Base-by-base conservation (phyloP, 1,284 basidiomycete species). In the Ganoderma resinaceum region DNA sequence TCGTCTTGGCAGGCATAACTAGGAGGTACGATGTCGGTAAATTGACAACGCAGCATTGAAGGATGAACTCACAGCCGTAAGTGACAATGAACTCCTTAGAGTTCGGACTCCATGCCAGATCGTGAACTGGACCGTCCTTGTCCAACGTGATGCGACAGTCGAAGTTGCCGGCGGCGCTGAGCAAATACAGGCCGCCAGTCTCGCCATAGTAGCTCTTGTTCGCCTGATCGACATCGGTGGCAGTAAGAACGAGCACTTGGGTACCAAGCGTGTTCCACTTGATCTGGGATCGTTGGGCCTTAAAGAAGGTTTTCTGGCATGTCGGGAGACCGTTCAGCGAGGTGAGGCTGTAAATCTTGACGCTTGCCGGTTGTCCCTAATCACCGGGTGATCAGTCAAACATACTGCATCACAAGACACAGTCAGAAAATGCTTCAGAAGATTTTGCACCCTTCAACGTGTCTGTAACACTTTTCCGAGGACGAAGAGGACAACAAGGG, bases 181-280 rank as follows among this genome's bases (percentile, higher is more conserved):
- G 89, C 60, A 99, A 87, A 81, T 98, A 99, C 75, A 99, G 84
- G 72, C 96, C 78, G n/a, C 78, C 95, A 11, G 96, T 98, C 84
- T 99, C 97, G 69, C 97, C 98, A 74, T 99, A 99, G 82, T 99
- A 99, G 76, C 93, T 97, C 86, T 95, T 98, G 81, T 97, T 97
- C 40, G 95, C 94, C 80, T 95, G 95, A 80, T 99, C 97, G 67
- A 99, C 96, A 75, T 99, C 98, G 8, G 96, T 97, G 75, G 97
- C 95, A 0, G 97, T 97, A 58, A 98, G 82, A 72, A 99, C 88
- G 66, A 99, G 85, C 4, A 94, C 92, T 78, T 95, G 90, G 0
- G 91, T 93, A 35, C 97, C 97, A 33, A 96, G 89, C 20, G 89
- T 89, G 81, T 99, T 99, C 97, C 97, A 99, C 82, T 98, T 99